Percentiles rank a stretch among this genome's conserved stretches.
Evolutionary conservation across 768 basidiomycete species (phyloP).

Genomic region (Boletus speciosus): DNA sequence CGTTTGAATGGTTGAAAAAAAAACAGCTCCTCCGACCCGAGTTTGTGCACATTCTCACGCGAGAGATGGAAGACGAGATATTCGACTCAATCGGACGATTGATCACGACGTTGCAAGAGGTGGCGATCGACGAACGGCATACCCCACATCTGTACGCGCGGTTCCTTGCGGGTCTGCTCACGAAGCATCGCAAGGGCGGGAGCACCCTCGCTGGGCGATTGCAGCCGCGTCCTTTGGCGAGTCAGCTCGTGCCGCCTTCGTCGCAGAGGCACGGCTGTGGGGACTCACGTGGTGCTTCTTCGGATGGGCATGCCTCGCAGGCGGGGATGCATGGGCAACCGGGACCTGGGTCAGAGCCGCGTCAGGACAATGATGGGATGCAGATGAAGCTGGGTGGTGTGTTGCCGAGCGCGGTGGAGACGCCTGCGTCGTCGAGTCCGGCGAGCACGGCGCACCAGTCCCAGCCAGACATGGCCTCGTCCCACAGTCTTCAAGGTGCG

Average conservation of each 20-base stretch:
- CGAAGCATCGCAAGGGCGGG: slow-evolving; percentile 66
- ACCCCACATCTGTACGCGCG: slow-evolving; percentile 78
- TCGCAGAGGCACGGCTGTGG: slow-evolving; percentile 13
- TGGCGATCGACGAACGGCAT: slow-evolving; percentile 79
- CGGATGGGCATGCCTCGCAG: slow-evolving; percentile 24
- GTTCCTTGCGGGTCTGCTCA: slow-evolving; percentile 70
- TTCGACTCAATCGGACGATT: slow-evolving; percentile 69
- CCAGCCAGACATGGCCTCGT: slow-evolving; percentile 42
- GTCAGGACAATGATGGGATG: slow-evolving; percentile 29
- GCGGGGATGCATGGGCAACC: slow-evolving; percentile 11
- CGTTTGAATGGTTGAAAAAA: not conserved
- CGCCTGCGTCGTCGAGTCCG: not conserved
- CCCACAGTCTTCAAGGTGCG: slow-evolving; percentile 22
- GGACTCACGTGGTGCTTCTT: slow-evolving; percentile 31
- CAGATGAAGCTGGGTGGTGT: slow-evolving; percentile 22
- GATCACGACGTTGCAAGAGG: slow-evolving; percentile 67
- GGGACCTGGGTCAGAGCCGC: slow-evolving; percentile 10
- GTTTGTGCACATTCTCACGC: slow-evolving; percentile 58
- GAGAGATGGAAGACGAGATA: slow-evolving; percentile 61
- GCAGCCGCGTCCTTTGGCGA: slow-evolving; percentile 48
- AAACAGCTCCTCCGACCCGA: slow-evolving; percentile 68
- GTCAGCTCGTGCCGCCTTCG: slow-evolving; percentile 23
- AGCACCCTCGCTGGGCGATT: slow-evolving; percentile 49
- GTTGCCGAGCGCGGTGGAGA: not conserved
- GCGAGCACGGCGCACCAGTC: slow-evolving; percentile 14